Evolutionary conservation across 176 grass and related monocot genomes (phyloP), one percentile per base, ranked within the genome.

Genomic region (Typha latifolia): DNA sequence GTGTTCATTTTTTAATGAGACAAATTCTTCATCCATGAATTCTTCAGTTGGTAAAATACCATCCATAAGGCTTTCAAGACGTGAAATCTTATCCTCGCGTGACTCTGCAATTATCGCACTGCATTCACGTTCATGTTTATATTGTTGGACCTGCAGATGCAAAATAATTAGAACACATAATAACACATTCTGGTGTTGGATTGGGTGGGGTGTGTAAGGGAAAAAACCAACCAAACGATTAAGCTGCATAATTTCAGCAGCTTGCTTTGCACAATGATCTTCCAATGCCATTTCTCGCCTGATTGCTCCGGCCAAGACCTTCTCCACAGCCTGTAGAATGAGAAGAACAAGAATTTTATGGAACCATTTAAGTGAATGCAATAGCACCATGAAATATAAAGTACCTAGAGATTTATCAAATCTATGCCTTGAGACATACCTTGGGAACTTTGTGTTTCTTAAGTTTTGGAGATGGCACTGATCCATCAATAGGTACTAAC

Each of bases 41-140:
- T 93, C 94, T 77, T 93, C 89, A 10, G 86, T 79, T 49, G 89
- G 81, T 62, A 99, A 85, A 80, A 90, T 89, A 68, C 94, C 94
- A 81, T 99, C 94, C 94, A 99, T 93, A 66, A 99, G 81, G 62
- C 83, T 93, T 76, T 99, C 94, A 65, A 99, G 94, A 47, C 94
- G 90, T 47, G 81, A 90, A 76, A 99, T 99, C 32, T 90, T 99
- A 53, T 87, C 94, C 81, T 99, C 94, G n/a, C 84, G 78, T 69
- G 86, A 84, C 76, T 99, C 78, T 66, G 86, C 75, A 87, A 99
- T 90, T 64, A 99, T 80, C 51, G 94, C 89, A 93, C 78, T 99
- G 73, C 94, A 99, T 77, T 99, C 86, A 12, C 94, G 86, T 64
- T 99, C 94, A 70, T 92, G 89, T 59, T 90, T 99, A 63, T 99